Evolutionary conservation across 2,329 filamentous ascomycete genomes (phyloP), one percentile per base, ranked within the genome.

Genomic region (Fonsecaea nubica): DNA sequence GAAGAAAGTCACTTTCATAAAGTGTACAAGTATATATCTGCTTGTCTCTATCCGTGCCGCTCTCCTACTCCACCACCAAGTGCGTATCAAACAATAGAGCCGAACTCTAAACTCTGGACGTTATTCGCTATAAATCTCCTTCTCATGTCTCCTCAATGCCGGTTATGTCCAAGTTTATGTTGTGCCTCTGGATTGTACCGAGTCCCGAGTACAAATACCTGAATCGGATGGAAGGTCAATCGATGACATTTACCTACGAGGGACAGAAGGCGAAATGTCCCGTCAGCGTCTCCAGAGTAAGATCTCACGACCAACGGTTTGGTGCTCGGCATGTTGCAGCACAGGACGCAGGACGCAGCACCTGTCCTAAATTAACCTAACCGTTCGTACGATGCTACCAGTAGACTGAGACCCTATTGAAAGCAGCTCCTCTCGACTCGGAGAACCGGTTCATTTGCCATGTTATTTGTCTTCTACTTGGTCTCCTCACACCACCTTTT

Each of bases 231-330:
- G 45, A 40, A 40, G 58, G 33, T 38, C 45, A 12, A 25, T 50
- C 18, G 8, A 4, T 21, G 32, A 52, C 7, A 48, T 42, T 50
- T 52, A 52, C 45, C 12, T 53, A 45, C 58, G 25, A 25, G 25
- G 25, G 2, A 25, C 25, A 60, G 56, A n/a, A 50, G 40, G n/a
- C 21, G 40, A 58, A 50, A 36, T 48, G 36, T 33, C 58, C 58
- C 45, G 58, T 61, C 58, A 61, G 58, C 58, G 13, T 61, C n/a
- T 38, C 45, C 33, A 53, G 33, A 25, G 58, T 52, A 42, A 61
- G 58, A 40, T 61, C 58, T 61, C 53, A 61, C 58, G 25, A 61
- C 25, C 33, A 32, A 33, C 1, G 25, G 18, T n/a, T 50, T 33
- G 18, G 13, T 33, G 21, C 50, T 40, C 36, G 55, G 55, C 7